phyloP scores from a whole-genome alignment of 2,329 filamentous ascomycete species.

The Fusarium sarcochroum region DNA sequence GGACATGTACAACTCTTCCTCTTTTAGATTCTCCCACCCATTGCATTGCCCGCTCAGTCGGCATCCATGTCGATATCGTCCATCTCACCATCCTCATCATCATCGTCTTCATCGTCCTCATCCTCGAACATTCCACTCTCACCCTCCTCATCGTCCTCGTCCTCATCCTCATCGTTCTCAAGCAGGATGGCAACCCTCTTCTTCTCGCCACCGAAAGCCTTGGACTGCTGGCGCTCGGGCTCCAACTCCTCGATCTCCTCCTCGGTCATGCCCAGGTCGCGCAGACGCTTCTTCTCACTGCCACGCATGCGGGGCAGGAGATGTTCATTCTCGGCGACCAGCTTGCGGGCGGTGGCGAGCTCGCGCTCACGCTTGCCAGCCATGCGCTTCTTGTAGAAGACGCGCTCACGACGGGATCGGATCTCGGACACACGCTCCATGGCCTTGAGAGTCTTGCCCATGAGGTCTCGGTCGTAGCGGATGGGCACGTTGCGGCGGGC shows the following conservation, averaged over 20 bases:
- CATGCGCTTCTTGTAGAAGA: conserved; percentile 96
- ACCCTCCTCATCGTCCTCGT: conserved; percentile 54
- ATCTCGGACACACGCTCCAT: conserved; percentile 95
- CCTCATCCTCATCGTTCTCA: conserved; percentile 54
- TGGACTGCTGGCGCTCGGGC: conserved; percentile 54
- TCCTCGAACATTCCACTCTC: conserved; percentile 49
- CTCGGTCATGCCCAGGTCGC: conserved; percentile 64
- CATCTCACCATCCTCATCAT: conserved; percentile 52
- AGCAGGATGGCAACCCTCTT: conserved; percentile 54
- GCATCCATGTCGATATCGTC: conserved; percentile 54
- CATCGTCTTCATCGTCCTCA: conserved; percentile 55
- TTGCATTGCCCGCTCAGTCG: conserved; percentile 20
- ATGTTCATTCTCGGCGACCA: conserved; percentile 93
- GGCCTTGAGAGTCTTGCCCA: conserved; percentile 87
- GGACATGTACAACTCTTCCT: conserved; percentile 28
- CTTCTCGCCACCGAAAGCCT: conserved; percentile 61
- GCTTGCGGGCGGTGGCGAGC: conserved; percentile 83
- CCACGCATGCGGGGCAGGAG: conserved; percentile 82
- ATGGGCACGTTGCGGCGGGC: conserved; percentile 94
- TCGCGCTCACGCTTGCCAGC: conserved; percentile 88
- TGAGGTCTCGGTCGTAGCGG: conserved; percentile 94
- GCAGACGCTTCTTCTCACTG: conserved; percentile 72
- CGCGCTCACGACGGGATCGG: conserved; percentile 83
- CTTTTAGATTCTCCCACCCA: conserved; percentile 5
- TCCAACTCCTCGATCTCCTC: conserved; percentile 65